phyloP scores from a whole-genome alignment of 2,329 filamentous ascomycete genomes.

The Neonectria magnoliae region DNA sequence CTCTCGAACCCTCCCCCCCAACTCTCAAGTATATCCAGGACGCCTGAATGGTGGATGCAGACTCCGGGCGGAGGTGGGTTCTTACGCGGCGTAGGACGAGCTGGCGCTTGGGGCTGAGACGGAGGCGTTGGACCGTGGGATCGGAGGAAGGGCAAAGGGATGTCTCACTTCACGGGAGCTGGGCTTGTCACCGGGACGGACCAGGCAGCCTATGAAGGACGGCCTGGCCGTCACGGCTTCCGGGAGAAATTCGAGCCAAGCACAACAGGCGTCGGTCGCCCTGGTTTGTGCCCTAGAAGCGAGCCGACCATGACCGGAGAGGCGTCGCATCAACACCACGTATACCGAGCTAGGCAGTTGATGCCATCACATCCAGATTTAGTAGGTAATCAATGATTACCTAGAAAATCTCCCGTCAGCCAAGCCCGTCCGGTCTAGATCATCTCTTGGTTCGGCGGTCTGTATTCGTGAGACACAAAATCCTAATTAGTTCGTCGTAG shows the following conservation, averaged over 20 bases:
- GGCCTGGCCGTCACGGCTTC: constrained; percentile 17
- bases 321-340: constrained; percentile 4
- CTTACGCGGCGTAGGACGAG: constrained; percentile 9
- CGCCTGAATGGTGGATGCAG: constrained; percentile 24
- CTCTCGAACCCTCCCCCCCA: not conserved
- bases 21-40: constrained; percentile 10
- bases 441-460: constrained; percentile 40
- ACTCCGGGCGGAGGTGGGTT: constrained; percentile 36
- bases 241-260: constrained; percentile 1
- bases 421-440: constrained; percentile 34
- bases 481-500: not conserved
- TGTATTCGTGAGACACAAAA: constrained; percentile 17
- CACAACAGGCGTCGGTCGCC: not conserved
- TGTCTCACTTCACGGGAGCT: constrained; percentile 33
- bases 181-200: constrained; percentile 8
- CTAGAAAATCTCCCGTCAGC: constrained; percentile 35
- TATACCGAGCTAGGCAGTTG: constrained; percentile 14
- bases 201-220: constrained; percentile 25
- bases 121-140: constrained; percentile 11
- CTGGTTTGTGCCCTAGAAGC: constrained; percentile 1
- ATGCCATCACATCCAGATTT: constrained; percentile 7
- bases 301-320: constrained; percentile 6
- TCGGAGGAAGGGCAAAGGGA: constrained; percentile 24
- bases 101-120: constrained; percentile 22
- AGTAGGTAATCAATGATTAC: constrained; percentile 1